These are phyloP conservation scores for Epicoccum sorghinum DNA, from an alignment of 2,329 filamentous ascomycete genomes.

Conservation along the genomic window DNA sequence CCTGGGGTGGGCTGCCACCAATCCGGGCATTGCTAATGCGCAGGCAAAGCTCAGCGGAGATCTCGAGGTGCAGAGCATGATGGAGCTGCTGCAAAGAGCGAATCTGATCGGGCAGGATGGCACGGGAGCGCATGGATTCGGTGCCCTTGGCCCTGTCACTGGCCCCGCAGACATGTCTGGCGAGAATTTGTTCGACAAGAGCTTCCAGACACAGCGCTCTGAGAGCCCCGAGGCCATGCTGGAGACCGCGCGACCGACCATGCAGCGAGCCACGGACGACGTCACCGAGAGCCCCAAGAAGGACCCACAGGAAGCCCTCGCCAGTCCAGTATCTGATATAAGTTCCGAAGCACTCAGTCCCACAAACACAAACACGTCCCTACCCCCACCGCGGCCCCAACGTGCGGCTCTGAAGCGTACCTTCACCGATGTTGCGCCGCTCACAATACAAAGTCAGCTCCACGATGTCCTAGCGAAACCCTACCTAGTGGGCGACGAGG, in stretches of 20 bases:
- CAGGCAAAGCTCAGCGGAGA: slow-evolving; percentile 84
- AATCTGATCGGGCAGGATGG: slow-evolving; percentile 76
- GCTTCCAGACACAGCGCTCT: slow-evolving; percentile 66
- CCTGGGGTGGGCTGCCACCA: slow-evolving; percentile 78
- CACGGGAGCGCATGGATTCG: slow-evolving; percentile 57
- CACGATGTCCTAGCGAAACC: slow-evolving; percentile 86
- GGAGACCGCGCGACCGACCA: slow-evolving; percentile 27
- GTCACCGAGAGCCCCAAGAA: slow-evolving; percentile 13
- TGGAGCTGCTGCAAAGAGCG: slow-evolving; percentile 83
- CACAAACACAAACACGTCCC: slow-evolving; percentile 20
- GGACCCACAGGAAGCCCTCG: slow-evolving; percentile 20
- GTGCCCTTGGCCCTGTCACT: slow-evolving; percentile 70
- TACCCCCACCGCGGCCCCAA: slow-evolving; percentile 32
- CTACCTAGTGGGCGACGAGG: slow-evolving; percentile 64
- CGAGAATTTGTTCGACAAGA: slow-evolving; percentile 84
- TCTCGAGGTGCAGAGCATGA: slow-evolving; percentile 85
- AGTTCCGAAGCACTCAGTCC: slow-evolving; percentile 32
- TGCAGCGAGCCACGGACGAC: slow-evolving; percentile 22
- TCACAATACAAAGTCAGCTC: slow-evolving; percentile 79
- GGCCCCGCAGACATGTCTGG: slow-evolving; percentile 76
- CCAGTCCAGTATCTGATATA: slow-evolving; percentile 28
- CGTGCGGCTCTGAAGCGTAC: slow-evolving; percentile 81
- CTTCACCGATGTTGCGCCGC: slow-evolving; percentile 79
- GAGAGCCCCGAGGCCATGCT: slow-evolving; percentile 52
- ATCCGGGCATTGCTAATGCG: slow-evolving; percentile 78